These are phyloP conservation scores for Lolium perenne DNA, from an alignment of 176 grass and related monocot species.

Conservation along the genomic window DNA sequence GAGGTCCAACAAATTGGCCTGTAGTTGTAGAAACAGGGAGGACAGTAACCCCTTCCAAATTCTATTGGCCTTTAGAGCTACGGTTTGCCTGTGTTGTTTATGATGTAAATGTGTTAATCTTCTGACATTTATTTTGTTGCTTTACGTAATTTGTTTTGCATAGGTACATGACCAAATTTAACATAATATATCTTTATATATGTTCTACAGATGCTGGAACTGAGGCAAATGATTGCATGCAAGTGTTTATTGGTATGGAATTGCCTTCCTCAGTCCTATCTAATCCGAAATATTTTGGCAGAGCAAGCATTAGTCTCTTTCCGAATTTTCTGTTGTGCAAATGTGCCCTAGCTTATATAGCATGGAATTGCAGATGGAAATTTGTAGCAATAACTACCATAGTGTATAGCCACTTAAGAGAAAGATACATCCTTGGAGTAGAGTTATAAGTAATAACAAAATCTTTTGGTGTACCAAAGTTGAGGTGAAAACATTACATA, in stretches of 20 bases:
- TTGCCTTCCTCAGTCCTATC: not conserved
- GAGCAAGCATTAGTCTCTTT: not conserved
- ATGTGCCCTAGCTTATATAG: not conserved
- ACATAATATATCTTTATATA: conserved; percentile 16
- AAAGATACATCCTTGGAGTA: not conserved
- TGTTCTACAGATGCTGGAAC: conserved; percentile 71
- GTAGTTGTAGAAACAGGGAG: not conserved
- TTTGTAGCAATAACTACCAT: not conserved
- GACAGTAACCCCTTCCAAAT: not conserved
- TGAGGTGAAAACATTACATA: not conserved
- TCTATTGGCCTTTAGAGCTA: not conserved
- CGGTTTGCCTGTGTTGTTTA: not conserved
- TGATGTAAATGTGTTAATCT: not conserved
- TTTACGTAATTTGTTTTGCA: not conserved
- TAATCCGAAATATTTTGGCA: not conserved
- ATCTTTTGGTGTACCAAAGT: not conserved
- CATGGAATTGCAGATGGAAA: not conserved
- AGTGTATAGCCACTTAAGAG: not conserved
- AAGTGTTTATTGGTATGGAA: conserved; percentile 77
- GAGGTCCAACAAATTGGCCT: not conserved
- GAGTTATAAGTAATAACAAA: not conserved
- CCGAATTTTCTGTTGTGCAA: not conserved
- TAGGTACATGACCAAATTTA: not conserved
- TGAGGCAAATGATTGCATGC: conserved; percentile 82
- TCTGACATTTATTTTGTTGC: not conserved